Conservation (phyloP, 2,329 filamentous ascomycete genomes). For the Diaporthe caulivora region DNA sequence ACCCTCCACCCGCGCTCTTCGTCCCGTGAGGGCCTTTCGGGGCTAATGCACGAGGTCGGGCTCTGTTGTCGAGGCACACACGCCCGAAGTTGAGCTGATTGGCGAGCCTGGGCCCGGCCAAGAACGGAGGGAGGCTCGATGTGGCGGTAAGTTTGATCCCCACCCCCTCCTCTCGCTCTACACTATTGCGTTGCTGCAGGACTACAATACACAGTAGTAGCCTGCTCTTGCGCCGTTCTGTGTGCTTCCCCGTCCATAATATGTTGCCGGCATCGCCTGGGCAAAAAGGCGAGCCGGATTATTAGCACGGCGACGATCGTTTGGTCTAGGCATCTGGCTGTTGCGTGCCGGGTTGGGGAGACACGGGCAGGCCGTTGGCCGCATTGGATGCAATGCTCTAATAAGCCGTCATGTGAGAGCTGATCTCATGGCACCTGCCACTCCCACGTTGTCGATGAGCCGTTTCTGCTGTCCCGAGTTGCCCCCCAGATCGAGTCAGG, state of each 20-base stretch:
- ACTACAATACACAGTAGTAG: background rate
- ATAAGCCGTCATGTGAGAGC: conserved; percentile 14
- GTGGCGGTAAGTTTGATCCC: conserved; percentile 30
- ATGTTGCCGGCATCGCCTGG: background rate
- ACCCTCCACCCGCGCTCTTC: background rate
- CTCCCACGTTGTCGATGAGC: background rate
- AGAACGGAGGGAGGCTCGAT: conserved; percentile 26
- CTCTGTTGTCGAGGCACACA: conserved; percentile 16
- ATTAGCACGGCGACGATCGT: conserved; percentile 21
- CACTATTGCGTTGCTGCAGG: conserved; percentile 21
- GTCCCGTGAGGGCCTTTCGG: conserved; percentile 28
- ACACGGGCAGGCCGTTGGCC: conserved; percentile 1
- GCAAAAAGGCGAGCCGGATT: conserved; percentile 5
- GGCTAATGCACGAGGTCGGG: conserved; percentile 32
- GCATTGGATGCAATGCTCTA: background rate
- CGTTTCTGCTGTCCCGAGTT: background rate
- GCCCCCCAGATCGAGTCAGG: background rate
- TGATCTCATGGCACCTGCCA: conserved; percentile 16
- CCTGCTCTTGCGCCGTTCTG: background rate
- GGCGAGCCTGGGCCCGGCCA: conserved; percentile 12
- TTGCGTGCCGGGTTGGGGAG: conserved; percentile 2
- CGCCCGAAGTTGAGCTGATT: conserved; percentile 16
- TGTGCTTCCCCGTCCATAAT: background rate
- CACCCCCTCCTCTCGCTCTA: background rate
- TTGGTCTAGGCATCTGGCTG: conserved; percentile 18